Conservation (phyloP, 495 filamentous ascomycete species). For the Penicillium silybi region DNA sequence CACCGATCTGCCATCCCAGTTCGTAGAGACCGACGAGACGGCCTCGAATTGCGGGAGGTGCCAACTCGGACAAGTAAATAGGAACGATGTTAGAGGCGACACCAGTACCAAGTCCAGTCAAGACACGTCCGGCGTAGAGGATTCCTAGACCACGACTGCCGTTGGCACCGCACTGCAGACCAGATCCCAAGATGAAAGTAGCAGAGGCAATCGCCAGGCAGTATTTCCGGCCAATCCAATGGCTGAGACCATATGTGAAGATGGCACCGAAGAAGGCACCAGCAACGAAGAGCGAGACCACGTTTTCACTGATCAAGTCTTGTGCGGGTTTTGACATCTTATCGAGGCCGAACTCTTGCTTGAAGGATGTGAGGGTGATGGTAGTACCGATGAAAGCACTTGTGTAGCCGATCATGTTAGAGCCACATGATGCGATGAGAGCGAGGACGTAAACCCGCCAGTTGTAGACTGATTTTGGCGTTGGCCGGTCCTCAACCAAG, state of each 20-base stretch:
- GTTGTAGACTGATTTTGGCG: constrained; percentile 67
- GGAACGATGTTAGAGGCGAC: constrained; percentile 74
- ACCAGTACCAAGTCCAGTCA: constrained; percentile 71
- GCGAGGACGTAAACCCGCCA: constrained; percentile 66
- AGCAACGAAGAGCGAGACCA: constrained; percentile 66
- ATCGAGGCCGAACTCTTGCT: constrained; percentile 51
- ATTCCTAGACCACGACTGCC: constrained; percentile 55
- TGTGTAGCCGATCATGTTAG: constrained; percentile 71
- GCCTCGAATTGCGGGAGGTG: constrained; percentile 76
- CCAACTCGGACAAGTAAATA: constrained; percentile 76
- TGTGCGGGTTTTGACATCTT: constrained; percentile 34
- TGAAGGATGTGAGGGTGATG: constrained; percentile 58
- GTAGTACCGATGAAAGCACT: constrained; percentile 69
- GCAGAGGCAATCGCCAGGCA: constrained; percentile 50
- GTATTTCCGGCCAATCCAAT: constrained; percentile 55
- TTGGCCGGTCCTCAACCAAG: constrained; percentile 61
- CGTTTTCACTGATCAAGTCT: constrained; percentile 57
- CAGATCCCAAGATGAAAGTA: constrained; percentile 62
- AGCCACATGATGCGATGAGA: constrained; percentile 60
- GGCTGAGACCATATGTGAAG: constrained; percentile 53
- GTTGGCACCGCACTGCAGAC: constrained; percentile 59
- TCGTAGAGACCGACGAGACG: constrained; percentile 75
- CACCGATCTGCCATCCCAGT: constrained; percentile 70
- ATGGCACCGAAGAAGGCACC: constrained; percentile 67
- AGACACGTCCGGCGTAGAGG: constrained; percentile 65